These are phyloP conservation scores for Ceratocystis cubensis DNA, from an alignment of 2,329 filamentous ascomycete species.

Conservation along the genomic window DNA sequence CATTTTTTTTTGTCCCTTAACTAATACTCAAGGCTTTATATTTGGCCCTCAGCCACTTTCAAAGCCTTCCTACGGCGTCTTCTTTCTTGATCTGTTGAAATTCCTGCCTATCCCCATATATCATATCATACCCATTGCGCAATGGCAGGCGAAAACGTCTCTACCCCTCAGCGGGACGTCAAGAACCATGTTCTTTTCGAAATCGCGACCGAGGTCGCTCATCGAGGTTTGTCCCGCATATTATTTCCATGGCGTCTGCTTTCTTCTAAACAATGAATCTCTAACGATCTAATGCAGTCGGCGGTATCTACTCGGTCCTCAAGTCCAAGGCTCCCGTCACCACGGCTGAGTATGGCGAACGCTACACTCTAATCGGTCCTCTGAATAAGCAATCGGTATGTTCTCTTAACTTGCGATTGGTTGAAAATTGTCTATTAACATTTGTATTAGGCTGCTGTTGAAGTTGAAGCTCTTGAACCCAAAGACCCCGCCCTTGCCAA, in stretches of 20 bases:
- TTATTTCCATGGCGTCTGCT: not conserved
- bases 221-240: slow-evolving; percentile 55
- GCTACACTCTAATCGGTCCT: slow-evolving; percentile 89
- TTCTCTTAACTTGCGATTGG: slow-evolving; percentile 10
- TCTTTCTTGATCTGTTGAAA: slow-evolving; percentile 11
- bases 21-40: slow-evolving; percentile 14
- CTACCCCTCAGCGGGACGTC: slow-evolving; percentile 53
- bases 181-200: slow-evolving; percentile 95
- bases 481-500: slow-evolving; percentile 63
- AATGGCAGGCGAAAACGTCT: slow-evolving; percentile 27
- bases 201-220: slow-evolving; percentile 91
- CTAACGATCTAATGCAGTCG: slow-evolving; percentile 45
- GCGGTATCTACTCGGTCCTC: slow-evolving; percentile 97
- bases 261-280: not conserved
- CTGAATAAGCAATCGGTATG: slow-evolving; percentile 80
- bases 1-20: not conserved
- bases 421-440: slow-evolving; percentile 7
- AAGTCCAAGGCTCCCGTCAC: slow-evolving; percentile 98
- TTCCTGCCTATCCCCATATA: not conserved
- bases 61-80: not conserved
- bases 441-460: slow-evolving; percentile 65
- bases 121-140: slow-evolving; percentile 3
- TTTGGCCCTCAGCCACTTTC: not conserved
- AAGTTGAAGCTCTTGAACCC: slow-evolving; percentile 87
- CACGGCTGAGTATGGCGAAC: slow-evolving; percentile 94